Evolutionary conservation across 257 asterid genomes (phyloP).

Genomic region (Nemophila menziesii): DNA sequence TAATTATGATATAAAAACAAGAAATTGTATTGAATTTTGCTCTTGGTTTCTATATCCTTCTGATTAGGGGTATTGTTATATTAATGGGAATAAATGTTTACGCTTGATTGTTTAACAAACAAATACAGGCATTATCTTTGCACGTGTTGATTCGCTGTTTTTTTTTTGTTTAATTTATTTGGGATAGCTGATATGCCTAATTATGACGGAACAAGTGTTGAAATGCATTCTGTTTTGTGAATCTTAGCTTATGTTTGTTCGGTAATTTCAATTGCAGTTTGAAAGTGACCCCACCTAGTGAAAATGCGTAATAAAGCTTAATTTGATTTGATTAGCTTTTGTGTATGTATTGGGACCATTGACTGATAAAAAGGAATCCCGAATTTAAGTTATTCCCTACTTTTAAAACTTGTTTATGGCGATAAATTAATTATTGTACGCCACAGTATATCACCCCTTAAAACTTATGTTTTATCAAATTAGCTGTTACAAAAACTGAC

Average conservation of each 20-base stretch:
- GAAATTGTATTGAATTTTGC: slow-evolving; percentile 3
- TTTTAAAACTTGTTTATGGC: not conserved
- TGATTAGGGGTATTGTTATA: slow-evolving; percentile 4
- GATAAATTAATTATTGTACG: not conserved
- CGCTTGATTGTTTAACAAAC: not conserved
- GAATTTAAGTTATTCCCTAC: not conserved
- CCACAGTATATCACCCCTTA: not conserved
- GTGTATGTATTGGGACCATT: not conserved
- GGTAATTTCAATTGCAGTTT: not conserved
- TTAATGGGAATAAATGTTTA: not conserved
- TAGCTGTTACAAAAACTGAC: not conserved
- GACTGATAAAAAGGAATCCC: not conserved
- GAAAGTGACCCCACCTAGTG: too few relatives aligned
- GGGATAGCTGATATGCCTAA: not conserved
- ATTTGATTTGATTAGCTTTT: too few relatives aligned
- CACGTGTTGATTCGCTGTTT: not conserved
- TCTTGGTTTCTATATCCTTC: not conserved
- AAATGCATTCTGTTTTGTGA: not conserved
- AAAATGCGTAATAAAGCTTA: too few relatives aligned
- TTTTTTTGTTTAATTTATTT: not conserved
- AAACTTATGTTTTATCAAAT: not conserved
- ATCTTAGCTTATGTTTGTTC: not conserved
- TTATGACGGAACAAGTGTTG: not conserved
- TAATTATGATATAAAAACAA: too few relatives aligned
- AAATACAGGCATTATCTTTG: not conserved